phyloP scores from a whole-genome alignment of 208 protist genomes.

The Trypanosoma platydactyli region DNA sequence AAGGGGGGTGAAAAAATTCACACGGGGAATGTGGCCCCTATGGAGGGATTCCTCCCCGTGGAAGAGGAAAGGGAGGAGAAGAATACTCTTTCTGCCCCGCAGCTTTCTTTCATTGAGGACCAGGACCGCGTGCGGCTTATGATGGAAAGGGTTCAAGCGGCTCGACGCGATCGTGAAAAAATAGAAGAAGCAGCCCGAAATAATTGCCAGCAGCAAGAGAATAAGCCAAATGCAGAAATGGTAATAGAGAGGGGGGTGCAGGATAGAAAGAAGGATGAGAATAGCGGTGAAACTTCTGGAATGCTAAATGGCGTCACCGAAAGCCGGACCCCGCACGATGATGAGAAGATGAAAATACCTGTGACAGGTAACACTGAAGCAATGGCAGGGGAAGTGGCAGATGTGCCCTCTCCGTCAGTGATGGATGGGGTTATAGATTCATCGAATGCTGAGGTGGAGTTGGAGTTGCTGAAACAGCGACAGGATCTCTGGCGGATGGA shows the following conservation, averaged over 20 bases:
- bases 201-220: no score
- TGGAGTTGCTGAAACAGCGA: constrained; percentile 37
- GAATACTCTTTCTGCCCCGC: constrained; percentile 3
- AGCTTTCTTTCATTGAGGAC: constrained; percentile 31
- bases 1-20: no score
- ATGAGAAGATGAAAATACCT: neutral
- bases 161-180: constrained; percentile 39
- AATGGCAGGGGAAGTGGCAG: neutral
- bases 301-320: constrained; percentile 3
- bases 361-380: neutral
- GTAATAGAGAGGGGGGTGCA: neutral
- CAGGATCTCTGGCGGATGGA: constrained; percentile 69
- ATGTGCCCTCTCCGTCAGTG: no score
- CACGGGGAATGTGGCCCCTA: neutral
- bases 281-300: constrained; percentile 27
- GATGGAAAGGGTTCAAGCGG: constrained; percentile 59
- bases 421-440: neutral
- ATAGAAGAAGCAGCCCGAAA: constrained; percentile 17
- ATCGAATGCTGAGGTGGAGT: constrained; percentile 13
- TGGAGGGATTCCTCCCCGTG: neutral
- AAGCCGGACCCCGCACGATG: neutral
- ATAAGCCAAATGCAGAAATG: neutral
- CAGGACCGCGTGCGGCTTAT: constrained; percentile 33
- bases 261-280: neutral
- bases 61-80: neutral